Percentiles rank a stretch among this genome's conserved stretches.
Evolutionary conservation across 1,139 yeast genomes (phyloP).

Genomic region (Geotrichum carabidarum): DNA sequence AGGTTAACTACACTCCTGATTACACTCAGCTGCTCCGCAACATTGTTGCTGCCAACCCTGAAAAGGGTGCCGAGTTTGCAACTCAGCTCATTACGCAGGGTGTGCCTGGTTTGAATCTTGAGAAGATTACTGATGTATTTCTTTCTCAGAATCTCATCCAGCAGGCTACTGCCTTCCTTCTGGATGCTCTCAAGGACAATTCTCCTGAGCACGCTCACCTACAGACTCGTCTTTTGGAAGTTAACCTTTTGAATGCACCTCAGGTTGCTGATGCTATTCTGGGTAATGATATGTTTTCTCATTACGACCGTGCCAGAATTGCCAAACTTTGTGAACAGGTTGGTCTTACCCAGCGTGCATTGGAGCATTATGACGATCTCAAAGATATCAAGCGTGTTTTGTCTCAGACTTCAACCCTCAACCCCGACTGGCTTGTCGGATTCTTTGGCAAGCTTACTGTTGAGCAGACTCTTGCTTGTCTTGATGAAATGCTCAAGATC

Average conservation of each 20-base stretch:
- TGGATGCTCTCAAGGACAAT: conserved; percentile 93
- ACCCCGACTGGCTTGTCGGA: conserved; percentile 87
- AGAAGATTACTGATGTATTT: conserved; percentile 87
- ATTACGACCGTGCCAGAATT: conserved; percentile 88
- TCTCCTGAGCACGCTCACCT: conserved; percentile 92
- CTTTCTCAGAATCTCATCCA: conserved; percentile 91
- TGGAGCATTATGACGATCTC: conserved; percentile 90
- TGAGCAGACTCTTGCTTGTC: conserved; percentile 84
- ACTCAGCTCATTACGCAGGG: conserved; percentile 67
- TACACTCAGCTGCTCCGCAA: conserved; percentile 86
- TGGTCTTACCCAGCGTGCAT: conserved; percentile 88
- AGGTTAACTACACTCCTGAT: conserved; percentile 85
- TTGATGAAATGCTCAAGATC: conserved; percentile 75
- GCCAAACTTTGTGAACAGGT: conserved; percentile 92
- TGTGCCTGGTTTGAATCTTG: conserved; percentile 66
- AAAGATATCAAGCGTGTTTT: conserved; percentile 94
- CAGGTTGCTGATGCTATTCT: conserved; percentile 98
- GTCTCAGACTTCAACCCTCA: conserved; percentile 78
- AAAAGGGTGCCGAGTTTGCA: conserved; percentile 96
- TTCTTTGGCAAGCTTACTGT: conserved; percentile 93
- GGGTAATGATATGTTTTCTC: conserved; percentile 93
- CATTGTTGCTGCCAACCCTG: conserved; percentile 90
- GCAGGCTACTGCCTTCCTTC: conserved; percentile 97
- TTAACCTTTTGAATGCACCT: conserved; percentile 91
- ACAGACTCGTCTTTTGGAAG: conserved; percentile 91